Conservation (phyloP, 148 eudicot species). For the Beta vulgaris region DNA sequence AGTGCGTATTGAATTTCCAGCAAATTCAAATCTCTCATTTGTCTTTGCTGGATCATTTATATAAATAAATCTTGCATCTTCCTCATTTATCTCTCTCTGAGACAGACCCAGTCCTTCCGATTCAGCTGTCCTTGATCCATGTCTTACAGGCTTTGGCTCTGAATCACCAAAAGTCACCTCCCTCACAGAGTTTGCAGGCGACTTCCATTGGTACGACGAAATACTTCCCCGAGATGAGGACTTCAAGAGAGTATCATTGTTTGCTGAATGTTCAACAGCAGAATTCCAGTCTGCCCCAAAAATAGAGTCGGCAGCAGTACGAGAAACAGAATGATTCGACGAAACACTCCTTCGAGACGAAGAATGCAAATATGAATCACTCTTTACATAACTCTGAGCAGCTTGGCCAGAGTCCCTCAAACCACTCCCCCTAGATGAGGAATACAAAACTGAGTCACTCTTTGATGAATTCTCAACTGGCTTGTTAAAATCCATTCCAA, state of each 20-base stretch:
- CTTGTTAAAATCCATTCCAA: constrained; percentile 40
- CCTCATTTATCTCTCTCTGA: constrained; percentile 80
- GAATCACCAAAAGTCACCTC: constrained; percentile 60
- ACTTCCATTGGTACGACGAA: constrained; percentile 47
- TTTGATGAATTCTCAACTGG: constrained; percentile 27
- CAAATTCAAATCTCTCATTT: constrained; percentile 70
- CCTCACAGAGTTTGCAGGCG: constrained; percentile 44
- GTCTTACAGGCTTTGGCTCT: constrained; percentile 49
- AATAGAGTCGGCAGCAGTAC: constrained; percentile 11
- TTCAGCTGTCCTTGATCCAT: constrained; percentile 74
- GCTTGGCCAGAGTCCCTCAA: constrained; percentile 21
- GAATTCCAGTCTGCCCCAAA: constrained; percentile 26
- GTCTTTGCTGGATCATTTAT: constrained; percentile 78
- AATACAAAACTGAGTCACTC: constrained; percentile 36
- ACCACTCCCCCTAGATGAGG: constrained; percentile 37
- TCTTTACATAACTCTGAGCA: constrained; percentile 28
- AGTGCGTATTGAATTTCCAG: constrained; percentile 86
- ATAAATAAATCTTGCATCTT: constrained; percentile 81
- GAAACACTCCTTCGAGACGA: constrained; percentile 28
- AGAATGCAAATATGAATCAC: constrained; percentile 24
- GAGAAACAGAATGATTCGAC: constrained; percentile 22
- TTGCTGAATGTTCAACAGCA: constrained; percentile 28
- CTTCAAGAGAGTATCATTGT: constrained; percentile 24
- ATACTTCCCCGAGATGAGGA: constrained; percentile 43
- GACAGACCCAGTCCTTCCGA: constrained; percentile 64